Evolutionary conservation across 1,284 basidiomycete species (phyloP).

Genomic region (Tremellales sp.): DNA sequence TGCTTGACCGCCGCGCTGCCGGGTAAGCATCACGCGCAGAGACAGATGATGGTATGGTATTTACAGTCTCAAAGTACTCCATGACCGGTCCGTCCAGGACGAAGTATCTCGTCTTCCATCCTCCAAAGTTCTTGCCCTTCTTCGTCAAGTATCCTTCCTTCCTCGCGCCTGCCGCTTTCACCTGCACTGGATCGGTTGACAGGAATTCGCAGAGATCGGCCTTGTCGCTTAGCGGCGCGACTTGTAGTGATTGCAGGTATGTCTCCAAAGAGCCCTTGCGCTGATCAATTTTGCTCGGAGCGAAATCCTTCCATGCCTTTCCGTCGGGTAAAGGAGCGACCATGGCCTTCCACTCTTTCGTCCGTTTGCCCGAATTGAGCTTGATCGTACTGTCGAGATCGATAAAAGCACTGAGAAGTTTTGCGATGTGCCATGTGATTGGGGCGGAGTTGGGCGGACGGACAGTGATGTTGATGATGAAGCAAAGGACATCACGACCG

Average conservation of each 20-base stretch:
- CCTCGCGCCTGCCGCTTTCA: conserved; percentile 80
- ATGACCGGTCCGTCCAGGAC: conserved; percentile 79
- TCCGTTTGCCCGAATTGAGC: conserved; percentile 57
- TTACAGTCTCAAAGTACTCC: conserved; percentile 90
- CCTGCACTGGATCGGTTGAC: conserved; percentile 79
- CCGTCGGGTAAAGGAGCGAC: conserved; percentile 81
- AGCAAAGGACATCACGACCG: conserved; percentile 47
- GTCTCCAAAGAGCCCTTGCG: conserved; percentile 81
- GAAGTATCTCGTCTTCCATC: conserved; percentile 92
- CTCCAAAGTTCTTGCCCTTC: conserved; percentile 92
- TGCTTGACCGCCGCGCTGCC: conserved; percentile 79
- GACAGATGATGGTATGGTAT: conserved; percentile 42
- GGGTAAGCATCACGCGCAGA: conserved; percentile 3
- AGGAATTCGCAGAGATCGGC: conserved; percentile 88
- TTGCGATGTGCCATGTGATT: conserved; percentile 84
- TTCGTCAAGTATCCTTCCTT: conserved; percentile 97
- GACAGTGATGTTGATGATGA: conserved; percentile 41
- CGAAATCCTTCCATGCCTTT: conserved; percentile 92
- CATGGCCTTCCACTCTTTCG: conserved; percentile 67
- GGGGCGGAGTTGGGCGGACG: conserved; percentile 41
- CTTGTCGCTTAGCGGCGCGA: conserved; percentile 79
- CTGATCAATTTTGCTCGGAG: conserved; percentile 92
- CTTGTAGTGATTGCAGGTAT: conserved; percentile 81
- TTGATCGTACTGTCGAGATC: conserved; percentile 63
- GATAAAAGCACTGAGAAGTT: conserved; percentile 86